Percentiles rank a stretch among this genome's conserved stretches.
phyloP scores from a whole-genome alignment of 2,329 filamentous ascomycete species.

The Arthrobotrys musiformis region DNA sequence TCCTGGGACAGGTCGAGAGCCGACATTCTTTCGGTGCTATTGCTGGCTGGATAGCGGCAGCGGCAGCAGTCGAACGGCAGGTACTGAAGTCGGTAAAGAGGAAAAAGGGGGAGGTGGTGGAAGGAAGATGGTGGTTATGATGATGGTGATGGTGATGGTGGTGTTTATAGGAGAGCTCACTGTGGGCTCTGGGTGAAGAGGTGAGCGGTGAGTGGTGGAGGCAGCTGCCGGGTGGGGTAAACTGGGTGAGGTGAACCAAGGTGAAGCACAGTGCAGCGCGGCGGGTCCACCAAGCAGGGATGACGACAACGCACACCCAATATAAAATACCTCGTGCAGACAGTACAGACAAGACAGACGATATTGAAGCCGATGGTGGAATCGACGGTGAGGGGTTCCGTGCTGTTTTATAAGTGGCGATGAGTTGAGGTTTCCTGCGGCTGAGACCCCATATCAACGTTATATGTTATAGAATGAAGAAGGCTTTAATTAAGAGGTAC shows the following conservation, averaged over 20 bases:
- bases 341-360: background rate
- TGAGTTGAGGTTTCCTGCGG: no score
- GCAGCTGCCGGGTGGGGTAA: conserved; percentile 49
- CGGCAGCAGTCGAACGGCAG: no score
- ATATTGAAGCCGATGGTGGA: no score
- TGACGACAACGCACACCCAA: conserved; percentile 47
- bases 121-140: background rate
- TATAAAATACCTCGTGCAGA: background rate
- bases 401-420: no score
- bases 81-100: background rate
- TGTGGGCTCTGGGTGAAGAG: no score
- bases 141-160: background rate
- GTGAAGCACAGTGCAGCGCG: conserved; percentile 9
- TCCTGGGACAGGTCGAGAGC: conserved; percentile 71
- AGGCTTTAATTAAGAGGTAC: no score
- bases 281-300: conserved; percentile 17
- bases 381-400: no score
- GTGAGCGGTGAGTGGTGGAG: background rate
- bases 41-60: background rate
- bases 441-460: no score
- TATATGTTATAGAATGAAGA: no score
- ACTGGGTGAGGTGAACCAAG: background rate
- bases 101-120: background rate
- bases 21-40: conserved; percentile 74
- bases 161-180: background rate